A percentile compares a stretch with the other conserved stretches of the same genome.
phyloP scores from a whole-genome alignment of 371 early-diverging fungal species.

The Rhizopus microsporus region DNA sequence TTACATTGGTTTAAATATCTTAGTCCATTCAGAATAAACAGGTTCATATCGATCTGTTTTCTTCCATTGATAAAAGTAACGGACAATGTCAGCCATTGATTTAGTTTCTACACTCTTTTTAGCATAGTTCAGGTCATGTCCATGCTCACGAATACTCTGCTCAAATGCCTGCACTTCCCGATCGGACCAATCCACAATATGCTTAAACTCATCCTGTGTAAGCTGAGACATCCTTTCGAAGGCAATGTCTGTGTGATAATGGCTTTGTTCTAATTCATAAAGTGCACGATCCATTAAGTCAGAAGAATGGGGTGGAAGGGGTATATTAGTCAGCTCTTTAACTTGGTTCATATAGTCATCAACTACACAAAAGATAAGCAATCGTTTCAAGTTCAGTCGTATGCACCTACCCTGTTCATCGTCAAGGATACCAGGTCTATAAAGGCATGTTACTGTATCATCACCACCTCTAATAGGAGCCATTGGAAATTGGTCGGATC shows the following conservation, averaged over 20 bases:
- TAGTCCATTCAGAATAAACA: constrained; percentile 73
- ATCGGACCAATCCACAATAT: constrained; percentile 62
- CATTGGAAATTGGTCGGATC: background rate
- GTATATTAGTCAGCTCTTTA: constrained; percentile 35
- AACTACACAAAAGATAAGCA: constrained; percentile 28
- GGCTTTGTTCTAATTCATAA: constrained; percentile 51
- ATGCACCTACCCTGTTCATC: constrained; percentile 7
- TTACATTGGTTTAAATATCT: constrained; percentile 68
- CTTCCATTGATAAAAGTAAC: constrained; percentile 76
- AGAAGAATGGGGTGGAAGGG: constrained; percentile 46
- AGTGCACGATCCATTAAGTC: constrained; percentile 70
- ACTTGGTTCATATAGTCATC: constrained; percentile 52
- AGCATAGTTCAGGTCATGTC: constrained; percentile 71
- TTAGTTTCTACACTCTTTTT: constrained; percentile 54
- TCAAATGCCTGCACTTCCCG: constrained; percentile 68
- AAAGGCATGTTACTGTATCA: constrained; percentile 48
- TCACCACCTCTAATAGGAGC: constrained; percentile 47
- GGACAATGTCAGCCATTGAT: constrained; percentile 65
- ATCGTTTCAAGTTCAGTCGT: background rate
- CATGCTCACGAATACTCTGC: constrained; percentile 64
- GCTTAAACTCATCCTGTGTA: constrained; percentile 49
- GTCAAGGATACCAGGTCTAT: constrained; percentile 16
- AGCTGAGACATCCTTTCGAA: constrained; percentile 53
- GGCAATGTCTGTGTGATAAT: constrained; percentile 63
- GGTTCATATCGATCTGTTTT: constrained; percentile 69